Conservation (phyloP, 225 moss, liverwort and hornwort genomes). For the Bryum argenteum region DNA sequence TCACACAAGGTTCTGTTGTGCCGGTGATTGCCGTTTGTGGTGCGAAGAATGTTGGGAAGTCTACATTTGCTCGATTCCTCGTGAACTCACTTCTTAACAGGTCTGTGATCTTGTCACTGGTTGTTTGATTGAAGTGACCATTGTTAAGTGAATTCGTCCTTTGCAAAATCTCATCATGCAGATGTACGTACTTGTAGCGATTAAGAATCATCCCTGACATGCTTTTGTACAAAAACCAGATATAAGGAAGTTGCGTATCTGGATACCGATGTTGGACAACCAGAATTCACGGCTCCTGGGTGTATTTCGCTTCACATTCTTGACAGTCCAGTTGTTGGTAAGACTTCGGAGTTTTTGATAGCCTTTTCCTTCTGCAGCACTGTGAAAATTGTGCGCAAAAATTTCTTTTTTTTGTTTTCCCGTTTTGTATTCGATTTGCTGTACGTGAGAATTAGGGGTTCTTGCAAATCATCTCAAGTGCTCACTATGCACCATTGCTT, state of each 20-base stretch:
- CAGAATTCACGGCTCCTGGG: constrained; percentile 92
- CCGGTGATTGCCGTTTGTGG: constrained; percentile 78
- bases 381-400: neutral
- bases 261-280: constrained; percentile 94
- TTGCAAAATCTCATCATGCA: neutral
- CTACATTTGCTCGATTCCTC: constrained; percentile 81
- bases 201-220: neutral
- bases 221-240: constrained; percentile 41
- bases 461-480: constrained; percentile 1
- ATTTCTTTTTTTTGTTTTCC: neutral
- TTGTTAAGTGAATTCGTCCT: neutral
- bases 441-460: neutral
- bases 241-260: constrained; percentile 81
- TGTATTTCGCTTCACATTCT: constrained; percentile 85
- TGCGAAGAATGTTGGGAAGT: constrained; percentile 85
- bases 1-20: constrained; percentile 26
- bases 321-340: constrained; percentile 73
- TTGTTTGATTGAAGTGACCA: neutral
- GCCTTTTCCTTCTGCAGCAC: constrained; percentile 11
- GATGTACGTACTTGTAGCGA: neutral
- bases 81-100: constrained; percentile 86
- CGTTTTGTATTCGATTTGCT: neutral
- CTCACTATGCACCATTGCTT: constrained; percentile 21
- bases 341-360: constrained; percentile 30
- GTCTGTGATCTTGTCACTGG: constrained; percentile 31